Conservation (phyloP, 768 basidiomycete species). For the Tylopilus balloui region DNA sequence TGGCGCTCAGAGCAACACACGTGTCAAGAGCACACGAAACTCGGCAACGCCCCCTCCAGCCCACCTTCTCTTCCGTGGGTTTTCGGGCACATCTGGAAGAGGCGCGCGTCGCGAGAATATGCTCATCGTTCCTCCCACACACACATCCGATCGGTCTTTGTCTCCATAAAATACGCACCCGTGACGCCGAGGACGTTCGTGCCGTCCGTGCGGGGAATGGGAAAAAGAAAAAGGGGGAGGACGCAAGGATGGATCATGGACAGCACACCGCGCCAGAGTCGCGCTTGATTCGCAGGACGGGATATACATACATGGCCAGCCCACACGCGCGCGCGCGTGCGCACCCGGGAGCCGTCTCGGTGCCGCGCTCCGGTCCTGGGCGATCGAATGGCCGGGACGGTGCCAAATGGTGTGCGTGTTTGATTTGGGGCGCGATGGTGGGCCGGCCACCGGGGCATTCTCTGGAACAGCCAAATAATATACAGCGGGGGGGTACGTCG, state of each 20-base stretch:
- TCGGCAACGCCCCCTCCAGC: slow-evolving; percentile 8
- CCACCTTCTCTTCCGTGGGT: slow-evolving; percentile 1
- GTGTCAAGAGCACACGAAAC: slow-evolving; percentile 10
- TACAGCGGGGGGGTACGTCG: not conserved
- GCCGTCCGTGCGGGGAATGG: not conserved
- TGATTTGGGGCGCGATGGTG: not conserved
- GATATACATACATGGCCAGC: not conserved
- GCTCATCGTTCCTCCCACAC: not conserved
- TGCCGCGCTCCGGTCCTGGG: not conserved
- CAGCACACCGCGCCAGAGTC: slow-evolving; percentile 4
- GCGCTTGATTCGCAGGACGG: slow-evolving; percentile 7
- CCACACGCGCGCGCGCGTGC: not conserved
- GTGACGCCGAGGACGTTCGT: not conserved
- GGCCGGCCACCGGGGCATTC: not conserved
- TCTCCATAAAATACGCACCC: not conserved
- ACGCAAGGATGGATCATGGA: not conserved
- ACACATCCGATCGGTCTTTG: not conserved
- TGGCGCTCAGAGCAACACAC: not conserved
- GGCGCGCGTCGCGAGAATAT: slow-evolving; percentile 2
- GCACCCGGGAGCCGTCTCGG: not conserved
- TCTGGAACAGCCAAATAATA: not conserved
- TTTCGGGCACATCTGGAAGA: not conserved
- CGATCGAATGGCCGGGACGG: no score
- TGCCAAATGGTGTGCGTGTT: not conserved
- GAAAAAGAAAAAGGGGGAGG: not conserved